Evolutionary conservation across 192 early-diverging fungal species (phyloP), one percentile per base, ranked within the genome.

Genomic region (Powellomyces hirtus): DNA sequence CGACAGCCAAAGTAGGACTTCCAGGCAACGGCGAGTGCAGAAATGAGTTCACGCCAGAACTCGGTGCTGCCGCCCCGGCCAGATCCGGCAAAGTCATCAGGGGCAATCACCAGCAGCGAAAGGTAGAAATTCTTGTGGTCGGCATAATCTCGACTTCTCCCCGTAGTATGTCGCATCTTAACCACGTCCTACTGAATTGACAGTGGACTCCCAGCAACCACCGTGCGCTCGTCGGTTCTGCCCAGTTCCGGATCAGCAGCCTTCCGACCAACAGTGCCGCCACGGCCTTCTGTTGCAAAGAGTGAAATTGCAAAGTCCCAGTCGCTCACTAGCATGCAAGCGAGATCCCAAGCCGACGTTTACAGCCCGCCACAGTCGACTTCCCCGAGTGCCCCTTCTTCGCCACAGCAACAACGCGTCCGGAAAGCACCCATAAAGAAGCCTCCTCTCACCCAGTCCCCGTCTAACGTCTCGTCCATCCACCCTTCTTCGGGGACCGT

Each of bases 241-340:
- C 46, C 46, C 26, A 49, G 46, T 16, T 49, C 46, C n/a, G 26
- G 14, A 24, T 24, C n/a, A 24, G 5, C 46, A 24, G 46, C 53
- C 16, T 56, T 56, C 5, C 50, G 65, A 18, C 69, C 69, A 20
- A 55, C 57, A 53, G 52, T 71, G 20, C 69, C 69, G 38, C 69
- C 69, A 7, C 69, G 69, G 16, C 69, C 69, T 11, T 42, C 61
- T 26, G 22, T 71, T 11, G 69, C 61, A 1, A 71, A 71, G 42
- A 64, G 62, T 22, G 62, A 64, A 46, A 64, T 64, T 20, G 18
- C 62, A 18, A 64, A 64, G 31, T 51, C 44, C 29, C 59, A 71
- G 30, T 64, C 61, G 11, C 18, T 69, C 37, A 69, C 20, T 8
- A 60, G 40, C 42, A 61, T 69, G n/a, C 44, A 36, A 16, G 59